Evolutionary conservation across 1,139 yeast species (phyloP), one percentile per base, ranked within the genome.

Genomic region (Yamadazyma conglobata): DNA sequence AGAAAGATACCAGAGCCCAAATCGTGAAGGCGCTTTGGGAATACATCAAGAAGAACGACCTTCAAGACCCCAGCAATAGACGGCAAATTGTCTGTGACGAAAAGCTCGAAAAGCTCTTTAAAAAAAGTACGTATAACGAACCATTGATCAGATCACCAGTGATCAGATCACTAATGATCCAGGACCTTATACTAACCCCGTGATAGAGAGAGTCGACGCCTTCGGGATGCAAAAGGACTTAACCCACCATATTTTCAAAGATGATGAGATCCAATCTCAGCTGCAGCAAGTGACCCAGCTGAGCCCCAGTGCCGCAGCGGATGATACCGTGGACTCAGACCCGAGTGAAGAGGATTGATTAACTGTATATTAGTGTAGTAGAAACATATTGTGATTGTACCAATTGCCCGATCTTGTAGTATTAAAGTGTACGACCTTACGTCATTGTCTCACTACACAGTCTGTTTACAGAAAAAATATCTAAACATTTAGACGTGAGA

Each of bases 21-120:
- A 79, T 81, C 16, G 89, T 83, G 19, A 82, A 83, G 44, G 60
- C 58, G 28, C 58, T 85, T 13, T 86, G 95, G 95, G 73, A 65
- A 9, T 78, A 86, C 51, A 83, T 86, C 41, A 82, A 79, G 48
- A 70, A 55, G 14, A 52, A 80, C 37, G 56, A 75, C 29, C 58
- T 86, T 24, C 95, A 85, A 49, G 77, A 83, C 44, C 86, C 89
- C 1, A 52, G 60, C 2, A 86, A 85, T 52, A 70, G 71, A 41
- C 61, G 93, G 36, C 77, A 75, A 37, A 80, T 86, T 13, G 13
- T 73, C 5, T 84, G 93, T 50, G 93, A 86, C 50, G 85, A 71
- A 1, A 68, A 60, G 37, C 60, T 86, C 61, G 61, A 61, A 33
- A 67, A 65, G 5, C 48, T 84, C 3, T 84, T 85, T 54, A 87